Evolutionary conservation across 2,329 filamentous ascomycete genomes (phyloP).

Genomic region (Pestalotiopsis sp.): DNA sequence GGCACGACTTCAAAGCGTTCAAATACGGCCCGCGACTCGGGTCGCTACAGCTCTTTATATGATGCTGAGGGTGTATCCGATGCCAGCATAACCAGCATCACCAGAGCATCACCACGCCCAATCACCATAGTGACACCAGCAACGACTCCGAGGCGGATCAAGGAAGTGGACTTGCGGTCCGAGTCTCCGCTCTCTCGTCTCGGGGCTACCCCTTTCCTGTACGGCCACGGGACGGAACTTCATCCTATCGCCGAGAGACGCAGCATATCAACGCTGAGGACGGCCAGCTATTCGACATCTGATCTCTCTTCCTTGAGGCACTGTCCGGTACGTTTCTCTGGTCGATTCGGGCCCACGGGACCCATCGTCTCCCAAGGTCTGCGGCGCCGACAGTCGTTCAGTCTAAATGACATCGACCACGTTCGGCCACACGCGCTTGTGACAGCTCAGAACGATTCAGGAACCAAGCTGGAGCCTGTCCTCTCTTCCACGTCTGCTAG

Average conservation of each 20-base stretch:
- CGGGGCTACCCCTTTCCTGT: constrained; percentile 36
- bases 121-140: constrained; percentile 19
- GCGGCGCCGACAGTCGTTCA: constrained; percentile 36
- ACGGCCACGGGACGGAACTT: constrained; percentile 42
- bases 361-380: constrained; percentile 17
- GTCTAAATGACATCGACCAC: constrained; percentile 32
- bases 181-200: constrained; percentile 32
- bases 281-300: constrained; percentile 26
- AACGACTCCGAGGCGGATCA: constrained; percentile 12
- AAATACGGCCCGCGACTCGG: constrained; percentile 36
- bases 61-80: constrained; percentile 38
- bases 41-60: constrained; percentile 39
- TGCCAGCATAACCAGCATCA: constrained; percentile 14
- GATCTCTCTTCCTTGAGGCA: constrained; percentile 33
- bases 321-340: constrained; percentile 4
- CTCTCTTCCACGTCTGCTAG: not conserved
- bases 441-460: not conserved
- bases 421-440: not conserved
- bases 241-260: constrained; percentile 44
- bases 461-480: not conserved
- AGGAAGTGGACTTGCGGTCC: constrained; percentile 25
- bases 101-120: constrained; percentile 9
- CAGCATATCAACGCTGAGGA: constrained; percentile 37
- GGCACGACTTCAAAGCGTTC: constrained; percentile 39
- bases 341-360: not conserved